Conservation (phyloP, 176 grass and related monocot genomes). For the Olyra latifolia region DNA sequence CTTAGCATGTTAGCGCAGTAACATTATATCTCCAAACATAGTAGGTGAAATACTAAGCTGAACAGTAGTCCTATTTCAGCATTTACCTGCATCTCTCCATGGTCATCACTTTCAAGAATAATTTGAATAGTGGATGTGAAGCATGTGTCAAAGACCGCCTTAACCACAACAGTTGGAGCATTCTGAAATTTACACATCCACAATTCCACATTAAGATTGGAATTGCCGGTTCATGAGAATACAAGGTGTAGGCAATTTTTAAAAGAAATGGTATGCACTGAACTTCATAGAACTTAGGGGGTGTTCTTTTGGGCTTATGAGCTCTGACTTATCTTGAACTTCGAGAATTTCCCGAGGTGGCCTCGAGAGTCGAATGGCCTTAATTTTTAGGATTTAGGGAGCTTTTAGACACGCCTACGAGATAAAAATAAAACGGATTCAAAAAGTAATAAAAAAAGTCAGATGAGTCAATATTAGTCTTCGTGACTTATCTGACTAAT, state of each 20-base stretch:
- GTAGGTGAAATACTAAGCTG: conserved; percentile 16
- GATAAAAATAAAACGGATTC: too few relatives aligned
- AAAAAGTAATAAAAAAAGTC: too few relatives aligned
- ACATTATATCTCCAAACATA: conserved; percentile 15
- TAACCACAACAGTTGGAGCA: conserved; percentile 69
- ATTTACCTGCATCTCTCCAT: conserved; percentile 93
- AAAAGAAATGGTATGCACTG: conserved; percentile 8
- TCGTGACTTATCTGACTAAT: too few relatives aligned
- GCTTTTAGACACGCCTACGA: too few relatives aligned
- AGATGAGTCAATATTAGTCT: too few relatives aligned
- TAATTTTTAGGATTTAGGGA: too few relatives aligned
- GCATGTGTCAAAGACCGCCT: conserved; percentile 77
- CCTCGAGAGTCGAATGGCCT: too few relatives aligned
- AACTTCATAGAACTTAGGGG: background rate
- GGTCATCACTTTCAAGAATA: conserved; percentile 91
- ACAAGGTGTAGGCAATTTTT: background rate
- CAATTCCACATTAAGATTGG: conserved; percentile 30
- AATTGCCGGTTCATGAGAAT: background rate
- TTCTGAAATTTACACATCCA: conserved; percentile 51
- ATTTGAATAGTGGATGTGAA: conserved; percentile 83
- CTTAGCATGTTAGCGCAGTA: conserved; percentile 1
- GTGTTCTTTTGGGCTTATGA: too few relatives aligned
- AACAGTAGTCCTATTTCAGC: conserved; percentile 26
- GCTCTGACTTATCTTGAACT: too few relatives aligned
- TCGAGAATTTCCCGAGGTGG: too few relatives aligned